Evolutionary conservation across 2,329 filamentous ascomycete species (phyloP), one percentile per base, ranked within the genome.

Genomic region (Aspergillus luchuensis): DNA sequence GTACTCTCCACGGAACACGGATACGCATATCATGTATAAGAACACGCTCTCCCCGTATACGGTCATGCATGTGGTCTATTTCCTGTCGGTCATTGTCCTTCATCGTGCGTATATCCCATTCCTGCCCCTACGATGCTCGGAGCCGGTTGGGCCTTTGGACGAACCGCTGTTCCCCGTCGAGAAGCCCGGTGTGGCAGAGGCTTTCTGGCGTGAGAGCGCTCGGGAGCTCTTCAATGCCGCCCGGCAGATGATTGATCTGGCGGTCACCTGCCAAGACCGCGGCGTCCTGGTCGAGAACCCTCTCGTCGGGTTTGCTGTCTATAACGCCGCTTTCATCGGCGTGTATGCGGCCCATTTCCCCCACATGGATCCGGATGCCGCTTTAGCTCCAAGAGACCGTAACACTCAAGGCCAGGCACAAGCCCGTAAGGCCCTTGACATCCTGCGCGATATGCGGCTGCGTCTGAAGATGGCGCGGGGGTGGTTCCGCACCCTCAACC

Each of bases 21-120:
- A 82, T 55, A 82, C 82, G 1, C 83, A 86, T 63, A 82, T 85
- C 67, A 81, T 79, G 70, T 78, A 78, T 63, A 78, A 81, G 60
- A 79, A 80, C 60, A 82, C 78, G 0, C 78, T 82, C 17, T 80
- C 82, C 8, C 78, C 82, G 1, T 87, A 85, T 64, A 81, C 80
- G 3, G 75, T 85, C 28, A 81, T 86, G 71, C 84, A 87, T 64
- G 78, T 81, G 8, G 76, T 84, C 8, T 81, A 82, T 61, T 79
- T 83, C 38, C 75, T 86, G 7, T 85, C 82, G 41, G 80, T 81
- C 38, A 82, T 86, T 51, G 79, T 84, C 55, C 77, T 86, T 5
- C 82, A 85, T 63, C 79, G 84, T 57, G 80, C 85, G 57, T 85
- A 85, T 63, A 72, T 86, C 13, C 82, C 83, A 0, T 85, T 85